Evolutionary conservation across 257 asterid species (phyloP), one percentile per base, ranked within the genome.

Genomic region (Plantago major): DNA sequence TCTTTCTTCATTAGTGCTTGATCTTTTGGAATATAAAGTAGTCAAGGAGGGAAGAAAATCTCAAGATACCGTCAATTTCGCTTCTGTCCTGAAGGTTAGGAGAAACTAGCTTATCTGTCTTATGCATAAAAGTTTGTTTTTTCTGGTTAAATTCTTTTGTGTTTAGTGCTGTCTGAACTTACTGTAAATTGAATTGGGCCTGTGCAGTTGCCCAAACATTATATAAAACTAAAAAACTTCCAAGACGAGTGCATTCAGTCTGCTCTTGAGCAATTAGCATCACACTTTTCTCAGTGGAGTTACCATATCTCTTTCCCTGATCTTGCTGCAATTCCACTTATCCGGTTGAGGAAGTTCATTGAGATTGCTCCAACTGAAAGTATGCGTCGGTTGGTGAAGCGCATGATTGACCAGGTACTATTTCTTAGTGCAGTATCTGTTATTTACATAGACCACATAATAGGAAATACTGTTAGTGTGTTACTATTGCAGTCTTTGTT

Each of bases 211-310:
- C 95, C 99, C 33, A 93, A 89, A 66, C 80, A 74, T 56, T 82
- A 72, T 67, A 78, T 89, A 51, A 93, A 85, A 73, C 80, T 85
- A 11, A 83, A 67, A 66, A 75, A 72, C 67, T 85, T 89, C 76
- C 97, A 89, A 79, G 95, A 83, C 15, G 90, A 82, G 78, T 87
- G 95, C 69, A 65, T 89, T 68, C 72, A 64, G 63, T 80, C 87
- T 0, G 84, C 79, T 16, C 51, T 89, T 67, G 89, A 87, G 70
- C 90, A 80, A 77, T 92, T 93, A 9, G 79, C 85, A 0, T 50
- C 60, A 12, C 96, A 89, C 85, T 93, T 89, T 71, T 62, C 86
- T 61, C 95, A 85, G 62, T 93, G 99, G 99, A 78, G 96, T 77
- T 73, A 61, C 70, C 95, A 93, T 69, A 85, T 93, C 58, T 84